Evolutionary conservation across 257 asterid genomes (phyloP).

Genomic region (Ligustrum vulgare): DNA sequence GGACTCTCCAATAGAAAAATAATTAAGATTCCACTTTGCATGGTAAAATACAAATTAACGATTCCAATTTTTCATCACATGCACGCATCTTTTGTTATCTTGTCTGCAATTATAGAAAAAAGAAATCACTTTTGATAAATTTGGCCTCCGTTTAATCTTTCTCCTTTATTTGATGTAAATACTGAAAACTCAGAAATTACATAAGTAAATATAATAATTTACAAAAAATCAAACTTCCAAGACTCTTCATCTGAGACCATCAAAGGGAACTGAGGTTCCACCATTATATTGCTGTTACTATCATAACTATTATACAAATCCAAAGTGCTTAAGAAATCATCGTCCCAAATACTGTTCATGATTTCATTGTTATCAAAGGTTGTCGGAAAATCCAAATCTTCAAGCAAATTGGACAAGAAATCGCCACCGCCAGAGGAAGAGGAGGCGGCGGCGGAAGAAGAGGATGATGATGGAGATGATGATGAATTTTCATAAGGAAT

Average conservation of each 20-base stretch:
- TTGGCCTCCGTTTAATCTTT: neutral
- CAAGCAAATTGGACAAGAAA: slow-evolving; percentile 22
- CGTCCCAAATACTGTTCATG: slow-evolving; percentile 62
- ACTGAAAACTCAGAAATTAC: neutral
- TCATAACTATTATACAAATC: slow-evolving; percentile 41
- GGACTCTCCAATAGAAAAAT: neutral
- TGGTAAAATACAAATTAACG: slow-evolving; percentile 1
- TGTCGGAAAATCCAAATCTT: slow-evolving; percentile 40
- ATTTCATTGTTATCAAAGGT: slow-evolving; percentile 34
- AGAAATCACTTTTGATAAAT: neutral
- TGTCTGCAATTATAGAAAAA: neutral
- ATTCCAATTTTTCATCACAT: neutral
- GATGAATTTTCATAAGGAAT: slow-evolving; percentile 34
- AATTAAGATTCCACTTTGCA: neutral
- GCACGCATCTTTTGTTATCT: neutral
- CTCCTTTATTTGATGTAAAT: neutral
- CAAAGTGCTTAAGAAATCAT: slow-evolving; percentile 47
- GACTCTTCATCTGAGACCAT: neutral
- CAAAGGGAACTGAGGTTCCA: slow-evolving; percentile 3
- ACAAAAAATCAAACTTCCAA: neutral
- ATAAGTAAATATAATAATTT: neutral
- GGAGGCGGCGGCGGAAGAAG: neutral
- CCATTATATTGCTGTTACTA: neutral
- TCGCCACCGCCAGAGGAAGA: slow-evolving; percentile 23
- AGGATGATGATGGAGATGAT: slow-evolving; percentile 26